phyloP scores from a whole-genome alignment of 169 alveolate species.

The Besnoitia besnoiti region DNA sequence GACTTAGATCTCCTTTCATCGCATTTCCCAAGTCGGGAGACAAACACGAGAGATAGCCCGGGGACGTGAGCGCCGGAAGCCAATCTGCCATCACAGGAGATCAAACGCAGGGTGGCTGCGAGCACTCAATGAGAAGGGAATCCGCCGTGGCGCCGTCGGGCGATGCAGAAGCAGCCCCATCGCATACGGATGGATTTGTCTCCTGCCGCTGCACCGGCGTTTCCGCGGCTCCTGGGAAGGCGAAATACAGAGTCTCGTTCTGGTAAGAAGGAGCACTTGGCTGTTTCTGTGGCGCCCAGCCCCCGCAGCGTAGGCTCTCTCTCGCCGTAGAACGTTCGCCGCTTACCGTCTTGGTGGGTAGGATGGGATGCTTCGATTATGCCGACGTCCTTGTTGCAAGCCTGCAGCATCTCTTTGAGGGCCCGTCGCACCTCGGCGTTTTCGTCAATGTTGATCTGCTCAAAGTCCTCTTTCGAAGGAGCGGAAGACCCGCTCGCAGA shows the following conservation, averaged over 20 bases:
- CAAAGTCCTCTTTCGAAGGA: not conserved
- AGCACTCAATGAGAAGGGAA: no score
- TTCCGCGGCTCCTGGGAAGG: no score
- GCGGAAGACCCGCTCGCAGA: not conserved
- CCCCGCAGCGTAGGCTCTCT: no score
- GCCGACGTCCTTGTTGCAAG: slow-evolving; percentile 36
- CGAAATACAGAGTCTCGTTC: no score
- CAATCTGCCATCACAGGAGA: no score
- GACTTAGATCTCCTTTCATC: not conserved
- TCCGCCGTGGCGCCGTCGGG: no score
- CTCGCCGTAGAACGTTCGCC: not conserved
- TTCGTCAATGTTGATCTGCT: not conserved
- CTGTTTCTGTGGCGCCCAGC: no score
- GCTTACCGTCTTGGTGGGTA: not conserved
- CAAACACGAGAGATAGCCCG: not conserved
- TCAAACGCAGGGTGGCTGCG: no score
- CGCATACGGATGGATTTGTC: no score
- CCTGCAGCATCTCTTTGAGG: not conserved
- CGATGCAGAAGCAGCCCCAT: no score
- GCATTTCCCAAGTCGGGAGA: not conserved
- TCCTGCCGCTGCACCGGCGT: no score
- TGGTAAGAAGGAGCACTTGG: no score
- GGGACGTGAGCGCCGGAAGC: not conserved
- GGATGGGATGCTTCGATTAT: not conserved
- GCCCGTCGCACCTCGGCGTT: slow-evolving; percentile 38